phyloP scores from a whole-genome alignment of 1,284 basidiomycete genomes.

The Ustilago xerochloae region DNA sequence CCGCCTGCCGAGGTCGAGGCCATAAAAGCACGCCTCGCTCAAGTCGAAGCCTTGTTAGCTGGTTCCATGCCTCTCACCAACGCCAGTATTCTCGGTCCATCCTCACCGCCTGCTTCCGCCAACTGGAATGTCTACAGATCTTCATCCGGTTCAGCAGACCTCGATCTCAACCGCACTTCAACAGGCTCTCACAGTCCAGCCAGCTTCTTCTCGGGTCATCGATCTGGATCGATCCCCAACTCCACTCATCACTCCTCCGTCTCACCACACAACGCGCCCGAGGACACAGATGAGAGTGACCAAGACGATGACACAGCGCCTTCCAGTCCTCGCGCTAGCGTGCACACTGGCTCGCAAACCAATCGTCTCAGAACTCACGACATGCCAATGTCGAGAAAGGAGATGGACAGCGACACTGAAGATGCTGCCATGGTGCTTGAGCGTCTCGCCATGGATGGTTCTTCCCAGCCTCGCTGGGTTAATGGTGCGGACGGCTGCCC shows the following conservation, averaged over 20 bases:
- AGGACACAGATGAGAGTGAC: constrained; percentile 37
- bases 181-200: constrained; percentile 27
- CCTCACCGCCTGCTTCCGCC: constrained; percentile 26
- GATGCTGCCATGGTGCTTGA: constrained; percentile 65
- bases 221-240: constrained; percentile 13
- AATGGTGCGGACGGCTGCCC: constrained; percentile 13
- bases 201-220: constrained; percentile 14
- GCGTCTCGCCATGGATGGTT: constrained; percentile 57
- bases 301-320: constrained; percentile 35
- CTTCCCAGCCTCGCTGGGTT: constrained; percentile 15
- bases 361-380: constrained; percentile 28
- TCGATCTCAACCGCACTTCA: constrained; percentile 17
- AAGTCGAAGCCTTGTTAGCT: constrained; percentile 55
- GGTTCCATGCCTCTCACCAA: constrained; percentile 39
- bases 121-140: constrained; percentile 44
- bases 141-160: constrained; percentile 17
- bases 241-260: constrained; percentile 27
- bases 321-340: constrained; percentile 11
- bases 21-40: constrained; percentile 64
- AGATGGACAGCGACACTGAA: constrained; percentile 63
- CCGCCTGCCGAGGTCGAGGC: constrained; percentile 57
- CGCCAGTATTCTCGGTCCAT: constrained; percentile 19
- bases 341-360: constrained; percentile 10
- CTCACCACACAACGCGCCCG: constrained; percentile 19
- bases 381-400: constrained; percentile 42